These are phyloP conservation scores for Incumbomyces lentus DNA, from an alignment of 2,329 filamentous ascomycete species.

Conservation along the genomic window DNA sequence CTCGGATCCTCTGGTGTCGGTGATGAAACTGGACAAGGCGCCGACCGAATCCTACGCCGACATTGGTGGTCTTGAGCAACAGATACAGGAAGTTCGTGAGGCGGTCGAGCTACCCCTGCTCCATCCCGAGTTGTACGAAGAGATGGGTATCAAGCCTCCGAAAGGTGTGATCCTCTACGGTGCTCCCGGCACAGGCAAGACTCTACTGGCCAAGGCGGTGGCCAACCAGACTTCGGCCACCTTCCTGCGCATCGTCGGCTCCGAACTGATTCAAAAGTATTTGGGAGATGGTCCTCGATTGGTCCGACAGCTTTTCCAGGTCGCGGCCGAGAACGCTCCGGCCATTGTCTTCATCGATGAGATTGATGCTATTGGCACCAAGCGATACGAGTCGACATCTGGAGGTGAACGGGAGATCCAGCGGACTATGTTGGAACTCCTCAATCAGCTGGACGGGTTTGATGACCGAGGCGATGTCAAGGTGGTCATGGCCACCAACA, in stretches of 20 bases:
- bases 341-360: slow-evolving; percentile 99
- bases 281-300: slow-evolving; percentile 89
- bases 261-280: slow-evolving; percentile 97
- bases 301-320: slow-evolving; percentile 82
- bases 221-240: slow-evolving; percentile 98
- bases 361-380: slow-evolving; percentile 97
- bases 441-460: slow-evolving; percentile 97
- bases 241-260: slow-evolving; percentile 93
- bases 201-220: slow-evolving; percentile 87
- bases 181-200: slow-evolving; percentile 94
- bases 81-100: slow-evolving; percentile 96
- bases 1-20: slow-evolving; percentile 85
- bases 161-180: slow-evolving; percentile 99
- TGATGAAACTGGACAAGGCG: slow-evolving; percentile 99
- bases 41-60: slow-evolving; percentile 97
- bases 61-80: slow-evolving; percentile 87
- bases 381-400: slow-evolving; percentile 94
- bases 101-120: slow-evolving; percentile 90
- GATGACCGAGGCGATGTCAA: slow-evolving; percentile 98
- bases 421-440: slow-evolving; percentile 93
- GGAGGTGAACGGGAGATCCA: slow-evolving; percentile 96
- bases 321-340: slow-evolving; percentile 89
- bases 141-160: slow-evolving; percentile 99
- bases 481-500: slow-evolving; percentile 99
- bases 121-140: slow-evolving; percentile 94